Percentiles rank a stretch among this genome's conserved stretches.
These are phyloP conservation scores for Aspergillus diversus DNA, from an alignment of 495 filamentous ascomycete species.

Conservation along the genomic window DNA sequence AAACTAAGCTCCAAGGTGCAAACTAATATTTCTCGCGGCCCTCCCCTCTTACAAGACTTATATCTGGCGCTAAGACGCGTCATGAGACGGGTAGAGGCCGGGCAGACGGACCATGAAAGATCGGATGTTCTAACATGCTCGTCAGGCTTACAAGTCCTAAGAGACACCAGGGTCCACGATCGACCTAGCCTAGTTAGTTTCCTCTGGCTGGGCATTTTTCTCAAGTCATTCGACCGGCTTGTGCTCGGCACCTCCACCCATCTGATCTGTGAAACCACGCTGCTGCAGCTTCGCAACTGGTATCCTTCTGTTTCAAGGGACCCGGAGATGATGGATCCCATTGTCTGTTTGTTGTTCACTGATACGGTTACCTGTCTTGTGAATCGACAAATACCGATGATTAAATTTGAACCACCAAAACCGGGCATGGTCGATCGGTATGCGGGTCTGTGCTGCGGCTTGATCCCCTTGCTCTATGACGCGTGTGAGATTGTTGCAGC, in stretches of 20 bases:
- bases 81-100: neutral
- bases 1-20: neutral
- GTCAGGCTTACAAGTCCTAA: neutral
- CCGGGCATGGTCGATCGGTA: neutral
- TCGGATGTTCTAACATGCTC: neutral
- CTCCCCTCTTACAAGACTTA: neutral
- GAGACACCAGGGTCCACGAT: neutral
- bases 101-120: neutral
- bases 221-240: neutral
- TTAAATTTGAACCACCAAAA: neutral
- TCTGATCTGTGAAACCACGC: neutral
- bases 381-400: neutral
- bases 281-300: neutral
- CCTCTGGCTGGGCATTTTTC: neutral
- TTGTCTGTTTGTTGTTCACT: neutral
- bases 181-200: neutral
- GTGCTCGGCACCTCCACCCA: neutral
- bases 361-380: neutral
- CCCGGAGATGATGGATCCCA: constrained; percentile 4
- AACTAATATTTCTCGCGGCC: neutral
- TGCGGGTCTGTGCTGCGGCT: neutral
- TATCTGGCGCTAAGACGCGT: neutral
- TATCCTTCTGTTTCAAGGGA: neutral
- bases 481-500: neutral
- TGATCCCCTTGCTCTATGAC: neutral